Base-by-base conservation (phyloP, 305 asterid genomes). In the Solanum aculeatissimum region DNA sequence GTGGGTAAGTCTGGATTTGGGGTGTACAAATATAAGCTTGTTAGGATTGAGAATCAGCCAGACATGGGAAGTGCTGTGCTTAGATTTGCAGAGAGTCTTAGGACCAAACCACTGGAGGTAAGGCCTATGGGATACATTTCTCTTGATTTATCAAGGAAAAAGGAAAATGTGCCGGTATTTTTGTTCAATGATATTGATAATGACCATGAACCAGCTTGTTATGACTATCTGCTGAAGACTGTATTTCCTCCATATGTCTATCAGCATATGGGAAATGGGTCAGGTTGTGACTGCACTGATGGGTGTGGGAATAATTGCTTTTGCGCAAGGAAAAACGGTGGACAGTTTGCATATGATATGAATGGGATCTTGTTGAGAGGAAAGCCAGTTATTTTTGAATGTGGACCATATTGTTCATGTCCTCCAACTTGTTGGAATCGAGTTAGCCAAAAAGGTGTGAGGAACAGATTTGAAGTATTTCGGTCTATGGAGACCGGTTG, bases 401-500 rank as follows among this genome's bases (percentile, higher is more conserved):
- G 99, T 88, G 98, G 98, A 66, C 98, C 97, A 0, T 92, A 91
- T 80, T 97, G 99, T 77, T 86, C 49, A 9, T 97, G 99, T 85
- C 95, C 98, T 53, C 90, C 95, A n/a, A 88, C 88, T 84, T 97
- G 98, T 63, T 83, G 91, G 72, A 97, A 97, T 66, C 94, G 99
- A 29, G 98, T 97, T 85, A 70, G 94, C 9, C 99, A 97, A 83
- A 95, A 90, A 83, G 99, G 98, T 53, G 86, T 91, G 27, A 91
- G 66, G 89, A 87, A 95, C 85, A 89, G 97, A 15, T 91, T 97
- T 77, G 98, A 97, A 88, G 96, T 97, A 83, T 97, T 94, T 84
- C 92, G 99, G 88, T 95, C 99, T 5, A 91, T 89, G 85, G 98
- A 94, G 86, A 94, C 98, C 21, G 93, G 93, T 83, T 97, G 99